Base-by-base conservation (phyloP, 2,329 filamentous ascomycete species). In the Aureobasidium sp. region DNA sequence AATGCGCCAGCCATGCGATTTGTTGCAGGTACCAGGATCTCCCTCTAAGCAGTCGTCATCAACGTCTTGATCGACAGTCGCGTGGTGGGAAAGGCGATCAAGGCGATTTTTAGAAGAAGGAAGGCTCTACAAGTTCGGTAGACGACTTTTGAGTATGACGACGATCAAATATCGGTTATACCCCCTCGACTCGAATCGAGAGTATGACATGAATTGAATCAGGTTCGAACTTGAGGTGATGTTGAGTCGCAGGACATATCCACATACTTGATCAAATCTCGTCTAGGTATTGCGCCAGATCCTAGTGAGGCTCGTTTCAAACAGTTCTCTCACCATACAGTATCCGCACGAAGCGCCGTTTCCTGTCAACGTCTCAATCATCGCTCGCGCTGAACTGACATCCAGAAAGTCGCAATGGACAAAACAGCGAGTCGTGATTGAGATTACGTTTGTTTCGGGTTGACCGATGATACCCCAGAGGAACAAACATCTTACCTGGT, bases 51-150 rank as follows among this genome's bases (percentile, higher is more conserved):
- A 49, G 57, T 60, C 57, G 57, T 60, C 57, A 60, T 49, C 45
- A 60, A 60, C 57, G 57, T 60, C 44, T 41, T 60, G 57, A 60
- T 60, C 57, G 39, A 37, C 57, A 44, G 41, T 60, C 57, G 57
- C 57, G 57, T 60, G 57, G 57, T 60, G 57, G 39, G 7, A 51
- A 51, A 41, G 57, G 41, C 57, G 57, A 60, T 60, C 57, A 60
- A 60, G 55, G 42, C 55, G 42, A 58, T 47, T 58, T 48, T 58
- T 37, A 48, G 55, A 29, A 58, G 55, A 31, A 41, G 52, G 36
- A 6, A 31, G 12, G 37, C 17, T 20, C 17, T 20, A 34, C 39
- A 47, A 47, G 42, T 48, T 37, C 39, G 55, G 55, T 58, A 17
- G 55, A 39, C 42, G 42, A 31, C 57, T 51, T 34, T 34, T 39